Percentiles rank a stretch among this genome's conserved stretches.
phyloP scores from a whole-genome alignment of 2,329 filamentous ascomycete genomes.

The Colletotrichum lentis region DNA sequence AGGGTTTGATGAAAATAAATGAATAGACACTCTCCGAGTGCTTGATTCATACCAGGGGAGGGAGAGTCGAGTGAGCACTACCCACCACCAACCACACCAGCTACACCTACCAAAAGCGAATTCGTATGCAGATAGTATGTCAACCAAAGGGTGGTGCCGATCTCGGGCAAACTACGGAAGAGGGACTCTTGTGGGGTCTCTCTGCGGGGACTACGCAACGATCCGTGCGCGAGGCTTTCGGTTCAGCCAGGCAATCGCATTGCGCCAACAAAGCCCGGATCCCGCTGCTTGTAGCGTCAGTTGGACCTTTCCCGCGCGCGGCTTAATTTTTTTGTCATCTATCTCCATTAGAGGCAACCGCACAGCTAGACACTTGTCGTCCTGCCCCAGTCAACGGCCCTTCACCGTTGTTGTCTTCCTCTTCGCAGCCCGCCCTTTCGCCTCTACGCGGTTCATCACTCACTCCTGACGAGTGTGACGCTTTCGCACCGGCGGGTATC shows the following conservation, averaged over 20 bases:
- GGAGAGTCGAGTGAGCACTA: not conserved
- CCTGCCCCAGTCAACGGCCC: constrained; percentile 19
- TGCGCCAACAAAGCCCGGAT: constrained; percentile 36
- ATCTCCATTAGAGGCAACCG: constrained; percentile 27
- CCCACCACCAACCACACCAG: not conserved
- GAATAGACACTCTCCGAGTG: no score
- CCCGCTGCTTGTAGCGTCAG: constrained; percentile 35
- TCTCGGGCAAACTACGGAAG: constrained; percentile 35
- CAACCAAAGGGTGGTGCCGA: constrained; percentile 15
- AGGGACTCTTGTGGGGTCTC: not conserved
- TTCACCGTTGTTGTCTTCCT: constrained; percentile 22
- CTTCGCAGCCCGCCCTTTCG: constrained; percentile 5
- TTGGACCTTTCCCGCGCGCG: constrained; percentile 33
- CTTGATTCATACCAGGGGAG: not conserved
- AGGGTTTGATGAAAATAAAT: no score
- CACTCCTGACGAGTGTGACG: constrained; percentile 9
- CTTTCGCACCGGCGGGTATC: not conserved
- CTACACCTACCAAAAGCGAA: no score
- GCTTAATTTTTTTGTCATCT: constrained; percentile 36
- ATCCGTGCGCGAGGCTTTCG: constrained; percentile 31
- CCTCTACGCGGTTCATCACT: constrained; percentile 1
- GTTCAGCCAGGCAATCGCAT: constrained; percentile 32
- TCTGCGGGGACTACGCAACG: constrained; percentile 2
- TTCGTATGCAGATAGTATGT: no score
- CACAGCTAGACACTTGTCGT: constrained; percentile 23